Base-by-base conservation (phyloP, 2,329 filamentous ascomycete species). In the Orbilia ellipsospora region DNA sequence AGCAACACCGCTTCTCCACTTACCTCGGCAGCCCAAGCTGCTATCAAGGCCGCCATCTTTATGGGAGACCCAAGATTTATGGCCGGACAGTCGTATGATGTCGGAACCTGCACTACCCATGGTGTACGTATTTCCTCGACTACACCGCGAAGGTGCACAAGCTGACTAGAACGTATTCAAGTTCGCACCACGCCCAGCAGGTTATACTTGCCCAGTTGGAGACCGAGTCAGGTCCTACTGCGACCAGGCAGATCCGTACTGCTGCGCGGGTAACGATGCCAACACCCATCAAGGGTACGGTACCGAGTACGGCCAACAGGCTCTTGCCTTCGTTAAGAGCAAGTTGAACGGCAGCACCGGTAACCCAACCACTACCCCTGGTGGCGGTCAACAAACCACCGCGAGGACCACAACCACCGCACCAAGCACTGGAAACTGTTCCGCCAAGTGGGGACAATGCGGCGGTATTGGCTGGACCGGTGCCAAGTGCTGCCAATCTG, bases 1-100 rank as follows among this genome's bases (percentile, higher is more conserved):
- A 80, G 81, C 20, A 85, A 83, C 59, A 85, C 85, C 5, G 83
- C 84, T 0, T 80, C 82, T 8, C 81, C 82, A 44, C 81, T 86
- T 48, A 81, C 83, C 7, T 83, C 84, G 3, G 82, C 82, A 4
- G 87, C 87, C 2, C 81, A 88, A 6, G 82, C 81, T 2, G 85
- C 85, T 79, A 86, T 90, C 78, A 89, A 89, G 81, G 89, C 87
- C 0, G 87, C 86, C 13, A 89, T 90, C 78, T 87, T 90, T 80
- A 87, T 90, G 85, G 89, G 89, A 5, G 86, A 89, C 78, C 89
- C 89, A 2, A 84, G 88, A 70, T 87, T 87, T 78, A 82, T 84
- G 6, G 81, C 82, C 4, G 88, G 88, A 1, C 82, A 88, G 23
- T 81, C 87, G 0, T 90, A 88, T 80, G 85, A 89, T 60, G 87